A percentile compares a stretch with the other conserved stretches of the same genome.
These are phyloP conservation scores for Backusella parvicylindrica DNA, from an alignment of 192 early-diverging fungal species.

Conservation along the genomic window DNA sequence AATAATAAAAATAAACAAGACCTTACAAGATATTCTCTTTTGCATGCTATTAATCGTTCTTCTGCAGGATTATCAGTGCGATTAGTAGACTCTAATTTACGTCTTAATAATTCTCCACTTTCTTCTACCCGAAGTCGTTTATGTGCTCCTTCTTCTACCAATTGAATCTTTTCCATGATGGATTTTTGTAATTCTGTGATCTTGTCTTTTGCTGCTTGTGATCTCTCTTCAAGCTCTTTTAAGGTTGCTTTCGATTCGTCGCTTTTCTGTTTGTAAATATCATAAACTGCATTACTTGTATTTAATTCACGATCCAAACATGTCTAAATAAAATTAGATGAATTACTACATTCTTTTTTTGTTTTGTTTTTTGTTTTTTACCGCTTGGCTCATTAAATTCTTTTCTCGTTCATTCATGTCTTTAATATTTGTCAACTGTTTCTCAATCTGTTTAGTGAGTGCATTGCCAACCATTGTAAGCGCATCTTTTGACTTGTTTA, in stretches of 20 bases:
- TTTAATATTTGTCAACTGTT: slow-evolving; percentile 86
- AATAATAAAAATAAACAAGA: too few species aligned
- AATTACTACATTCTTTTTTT: neutral
- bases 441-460: slow-evolving; percentile 76
- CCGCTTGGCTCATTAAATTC: slow-evolving; percentile 49
- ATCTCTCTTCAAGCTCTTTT: slow-evolving; percentile 55
- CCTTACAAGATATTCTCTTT: slow-evolving; percentile 42
- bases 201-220: slow-evolving; percentile 43
- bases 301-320: slow-evolving; percentile 13
- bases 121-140: slow-evolving; percentile 57
- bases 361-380: slow-evolving; percentile 9
- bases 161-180: slow-evolving; percentile 16
- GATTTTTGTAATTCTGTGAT: slow-evolving; percentile 41
- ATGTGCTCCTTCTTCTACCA: slow-evolving; percentile 37
- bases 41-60: slow-evolving; percentile 57
- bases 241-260: slow-evolving; percentile 2
- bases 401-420: slow-evolving; percentile 79
- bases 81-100: slow-evolving; percentile 55
- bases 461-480: slow-evolving; percentile 67
- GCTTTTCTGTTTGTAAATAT: slow-evolving; percentile 22
- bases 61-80: slow-evolving; percentile 58
- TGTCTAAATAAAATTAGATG: slow-evolving; percentile 6
- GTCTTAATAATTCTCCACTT: slow-evolving; percentile 58
- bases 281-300: neutral
- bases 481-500: slow-evolving; percentile 76